Conservation (phyloP, 106 monocot species). For the Acorus gramineus region DNA sequence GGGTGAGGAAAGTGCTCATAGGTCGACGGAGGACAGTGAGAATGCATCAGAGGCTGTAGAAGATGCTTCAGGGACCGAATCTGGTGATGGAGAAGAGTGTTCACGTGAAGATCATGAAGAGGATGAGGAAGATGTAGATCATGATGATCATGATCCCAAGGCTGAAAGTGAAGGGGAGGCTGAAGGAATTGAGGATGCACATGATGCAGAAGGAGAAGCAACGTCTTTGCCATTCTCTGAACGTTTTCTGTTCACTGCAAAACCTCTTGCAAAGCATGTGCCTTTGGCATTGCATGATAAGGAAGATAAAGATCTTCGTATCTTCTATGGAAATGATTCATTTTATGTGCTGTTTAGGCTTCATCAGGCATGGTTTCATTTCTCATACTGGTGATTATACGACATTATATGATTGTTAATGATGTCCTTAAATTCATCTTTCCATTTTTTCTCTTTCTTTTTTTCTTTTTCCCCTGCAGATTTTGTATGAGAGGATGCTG, state of each 20-base stretch:
- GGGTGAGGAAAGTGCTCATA: conserved; percentile 78
- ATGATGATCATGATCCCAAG: conserved; percentile 65
- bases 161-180: conserved; percentile 92
- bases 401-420: not conserved
- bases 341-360: conserved; percentile 92
- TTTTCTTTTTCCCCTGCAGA: conserved; percentile 37
- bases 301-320: conserved; percentile 43
- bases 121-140: conserved; percentile 65
- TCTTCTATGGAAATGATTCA: conserved; percentile 95
- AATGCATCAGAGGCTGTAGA: conserved; percentile 90
- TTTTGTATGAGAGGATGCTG: conserved; percentile 80
- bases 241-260: conserved; percentile 40
- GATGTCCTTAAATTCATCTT: not conserved
- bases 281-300: conserved; percentile 38
- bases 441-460: not conserved
- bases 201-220: conserved; percentile 58
- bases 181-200: conserved; percentile 61
- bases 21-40: conserved; percentile 83
- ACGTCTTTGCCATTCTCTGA: conserved; percentile 56
- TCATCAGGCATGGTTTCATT: conserved; percentile 47
- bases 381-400: not conserved
- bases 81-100: conserved; percentile 77
- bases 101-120: conserved; percentile 76
- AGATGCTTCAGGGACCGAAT: conserved; percentile 85
- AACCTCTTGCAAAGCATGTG: conserved; percentile 78